phyloP scores from a whole-genome alignment of 2,329 filamentous ascomycete species.

The Ascosphaera aggregata region DNA sequence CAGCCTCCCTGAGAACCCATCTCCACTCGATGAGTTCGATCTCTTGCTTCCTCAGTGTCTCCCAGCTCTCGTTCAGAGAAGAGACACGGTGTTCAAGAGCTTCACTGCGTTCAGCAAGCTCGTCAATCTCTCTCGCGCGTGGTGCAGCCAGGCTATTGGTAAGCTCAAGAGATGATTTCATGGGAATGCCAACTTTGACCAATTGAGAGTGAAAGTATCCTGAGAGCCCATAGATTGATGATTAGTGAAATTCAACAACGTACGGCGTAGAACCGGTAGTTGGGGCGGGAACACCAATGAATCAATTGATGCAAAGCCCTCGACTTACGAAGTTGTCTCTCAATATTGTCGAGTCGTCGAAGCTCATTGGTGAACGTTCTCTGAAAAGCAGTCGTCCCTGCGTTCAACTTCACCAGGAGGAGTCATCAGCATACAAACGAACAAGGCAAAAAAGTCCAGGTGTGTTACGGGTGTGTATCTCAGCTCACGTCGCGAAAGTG shows the following conservation, averaged over 20 bases:
- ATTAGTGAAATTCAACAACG: slow-evolving; percentile 1
- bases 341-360: slow-evolving; percentile 88
- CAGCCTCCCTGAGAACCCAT: slow-evolving; percentile 89
- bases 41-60: slow-evolving; percentile 93
- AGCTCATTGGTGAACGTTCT: slow-evolving; percentile 96
- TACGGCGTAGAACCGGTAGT: slow-evolving; percentile 5
- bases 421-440: slow-evolving; percentile 7
- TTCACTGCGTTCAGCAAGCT: slow-evolving; percentile 79
- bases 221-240: slow-evolving; percentile 14
- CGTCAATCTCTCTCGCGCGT: slow-evolving; percentile 85
- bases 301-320: no score
- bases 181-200: slow-evolving; percentile 70
- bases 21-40: slow-evolving; percentile 96
- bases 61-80: slow-evolving; percentile 92
- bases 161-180: slow-evolving; percentile 82
- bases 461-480: no score
- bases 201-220: slow-evolving; percentile 92
- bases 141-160: slow-evolving; percentile 66
- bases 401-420: slow-evolving; percentile 46
- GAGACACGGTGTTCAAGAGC: slow-evolving; percentile 76
- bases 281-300: no score
- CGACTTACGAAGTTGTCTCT: slow-evolving; percentile 75
- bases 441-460: no score
- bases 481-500: slow-evolving; percentile 83
- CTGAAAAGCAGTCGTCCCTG: slow-evolving; percentile 83